Percentiles rank a stretch among this genome's conserved stretches.
phyloP scores from a whole-genome alignment of 73 alveolate genomes.

The Paramecium sonneborni region DNA sequence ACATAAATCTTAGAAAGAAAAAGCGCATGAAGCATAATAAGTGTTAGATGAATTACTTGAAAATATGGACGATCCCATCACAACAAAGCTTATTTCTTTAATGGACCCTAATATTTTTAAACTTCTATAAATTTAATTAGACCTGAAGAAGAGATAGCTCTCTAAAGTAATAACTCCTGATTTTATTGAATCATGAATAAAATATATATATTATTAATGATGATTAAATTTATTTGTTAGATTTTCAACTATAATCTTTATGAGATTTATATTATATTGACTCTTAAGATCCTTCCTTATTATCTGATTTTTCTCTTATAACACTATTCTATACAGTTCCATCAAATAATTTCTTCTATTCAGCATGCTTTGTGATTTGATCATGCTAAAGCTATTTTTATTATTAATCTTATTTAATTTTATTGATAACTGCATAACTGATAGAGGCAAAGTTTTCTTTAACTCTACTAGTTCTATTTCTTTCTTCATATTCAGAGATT shows the following conservation, averaged over 20 bases:
- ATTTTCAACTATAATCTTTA: not conserved
- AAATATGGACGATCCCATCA: not conserved
- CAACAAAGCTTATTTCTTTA: not conserved
- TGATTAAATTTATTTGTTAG: not conserved
- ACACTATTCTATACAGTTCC: not conserved
- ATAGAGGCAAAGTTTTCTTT: not conserved
- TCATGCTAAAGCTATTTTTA: not conserved
- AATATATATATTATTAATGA: not conserved
- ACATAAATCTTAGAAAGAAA: not conserved
- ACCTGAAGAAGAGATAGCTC: not conserved
- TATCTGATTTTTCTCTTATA: not conserved
- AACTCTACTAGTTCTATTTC: not conserved
- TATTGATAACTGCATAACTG: not conserved
- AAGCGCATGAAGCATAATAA: slow-evolving; percentile 16
- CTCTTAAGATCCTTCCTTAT: not conserved
- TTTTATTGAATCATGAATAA: not conserved
- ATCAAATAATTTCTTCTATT: not conserved
- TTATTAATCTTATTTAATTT: not conserved
- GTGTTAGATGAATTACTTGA: not conserved
- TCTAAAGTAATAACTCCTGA: not conserved
- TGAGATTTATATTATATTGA: not conserved
- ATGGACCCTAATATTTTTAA: slow-evolving; percentile 15
- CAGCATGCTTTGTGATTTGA: not conserved
- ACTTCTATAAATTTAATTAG: not conserved
- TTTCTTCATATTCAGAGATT: not conserved